These are phyloP conservation scores for Dioscorea zingiberensis DNA, from an alignment of 106 monocot genomes.

Conservation along the genomic window DNA sequence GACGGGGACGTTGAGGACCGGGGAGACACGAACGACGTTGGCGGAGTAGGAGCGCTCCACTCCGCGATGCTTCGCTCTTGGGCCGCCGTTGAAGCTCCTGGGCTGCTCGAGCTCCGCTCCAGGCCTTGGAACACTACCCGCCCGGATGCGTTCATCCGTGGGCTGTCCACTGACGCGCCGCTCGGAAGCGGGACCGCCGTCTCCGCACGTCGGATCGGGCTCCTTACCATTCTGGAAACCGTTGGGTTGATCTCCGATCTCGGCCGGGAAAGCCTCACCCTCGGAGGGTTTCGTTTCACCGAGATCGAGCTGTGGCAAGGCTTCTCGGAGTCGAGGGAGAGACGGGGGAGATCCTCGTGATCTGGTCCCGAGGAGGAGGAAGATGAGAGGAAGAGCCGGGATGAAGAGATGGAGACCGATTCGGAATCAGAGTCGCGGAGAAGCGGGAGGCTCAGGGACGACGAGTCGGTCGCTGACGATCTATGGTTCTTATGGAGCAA, in stretches of 20 bases:
- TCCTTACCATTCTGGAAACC: not conserved
- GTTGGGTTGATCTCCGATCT: not conserved
- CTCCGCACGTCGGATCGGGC: constrained; percentile 9
- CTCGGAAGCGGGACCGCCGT: constrained; percentile 10
- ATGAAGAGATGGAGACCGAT: not conserved
- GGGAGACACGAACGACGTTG: constrained; percentile 51
- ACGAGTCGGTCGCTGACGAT: constrained; percentile 18
- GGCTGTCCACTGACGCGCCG: constrained; percentile 53
- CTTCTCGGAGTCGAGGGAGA: constrained; percentile 31
- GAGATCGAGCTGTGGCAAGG: constrained; percentile 10
- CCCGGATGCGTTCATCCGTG: constrained; percentile 86
- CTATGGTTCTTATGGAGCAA: constrained; percentile 31
- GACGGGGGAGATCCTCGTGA: constrained; percentile 31
- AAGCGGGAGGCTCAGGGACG: constrained; percentile 46
- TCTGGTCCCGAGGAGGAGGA: constrained; percentile 26
- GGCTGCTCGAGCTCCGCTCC: constrained; percentile 87
- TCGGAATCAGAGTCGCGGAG: constrained; percentile 21
- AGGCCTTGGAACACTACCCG: constrained; percentile 75
- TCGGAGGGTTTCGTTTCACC: constrained; percentile 10
- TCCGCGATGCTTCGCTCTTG: constrained; percentile 26
- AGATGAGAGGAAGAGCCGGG: constrained; percentile 28
- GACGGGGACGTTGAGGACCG: constrained; percentile 90
- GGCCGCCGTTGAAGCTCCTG: constrained; percentile 52
- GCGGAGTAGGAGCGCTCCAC: constrained; percentile 87
- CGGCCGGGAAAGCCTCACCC: constrained; percentile 11